phyloP scores from a whole-genome alignment of 106 monocot species.

The Posidonia australis region DNA sequence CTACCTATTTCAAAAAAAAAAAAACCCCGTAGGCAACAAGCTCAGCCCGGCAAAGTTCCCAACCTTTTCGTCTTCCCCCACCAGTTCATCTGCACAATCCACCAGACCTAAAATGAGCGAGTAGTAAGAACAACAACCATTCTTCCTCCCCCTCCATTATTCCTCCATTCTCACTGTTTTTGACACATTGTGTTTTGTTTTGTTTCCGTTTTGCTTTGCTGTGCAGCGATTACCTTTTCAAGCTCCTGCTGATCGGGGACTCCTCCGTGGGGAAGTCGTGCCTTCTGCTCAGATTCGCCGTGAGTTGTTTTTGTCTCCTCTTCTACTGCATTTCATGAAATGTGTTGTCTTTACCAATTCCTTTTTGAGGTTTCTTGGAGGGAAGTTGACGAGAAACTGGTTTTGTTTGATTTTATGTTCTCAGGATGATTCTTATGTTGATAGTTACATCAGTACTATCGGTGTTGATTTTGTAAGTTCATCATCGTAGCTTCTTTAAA shows the following conservation, averaged over 20 bases:
- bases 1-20: no score
- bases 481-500: neutral
- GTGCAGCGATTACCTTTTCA: conserved; percentile 83
- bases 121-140: no score
- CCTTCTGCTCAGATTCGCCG: conserved; percentile 74
- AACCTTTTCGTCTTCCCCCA: neutral
- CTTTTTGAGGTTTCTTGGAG: neutral
- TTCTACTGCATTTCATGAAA: conserved; percentile 3
- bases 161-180: no score
- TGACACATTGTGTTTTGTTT: no score
- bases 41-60: neutral
- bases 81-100: no score
- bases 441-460: conserved; percentile 77
- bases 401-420: neutral
- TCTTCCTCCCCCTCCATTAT: no score
- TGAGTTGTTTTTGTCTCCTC: conserved; percentile 22
- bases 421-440: conserved; percentile 73
- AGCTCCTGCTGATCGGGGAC: conserved; percentile 81
- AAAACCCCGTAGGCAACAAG: neutral
- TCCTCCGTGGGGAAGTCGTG: conserved; percentile 90
- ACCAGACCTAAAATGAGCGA: conserved; percentile 6
- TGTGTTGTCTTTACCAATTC: neutral
- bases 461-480: conserved; percentile 83
- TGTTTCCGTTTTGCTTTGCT: neutral
- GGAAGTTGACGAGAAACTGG: neutral